phyloP scores from a whole-genome alignment of 306 rosid species.

The Ochetophila trinervis region DNA sequence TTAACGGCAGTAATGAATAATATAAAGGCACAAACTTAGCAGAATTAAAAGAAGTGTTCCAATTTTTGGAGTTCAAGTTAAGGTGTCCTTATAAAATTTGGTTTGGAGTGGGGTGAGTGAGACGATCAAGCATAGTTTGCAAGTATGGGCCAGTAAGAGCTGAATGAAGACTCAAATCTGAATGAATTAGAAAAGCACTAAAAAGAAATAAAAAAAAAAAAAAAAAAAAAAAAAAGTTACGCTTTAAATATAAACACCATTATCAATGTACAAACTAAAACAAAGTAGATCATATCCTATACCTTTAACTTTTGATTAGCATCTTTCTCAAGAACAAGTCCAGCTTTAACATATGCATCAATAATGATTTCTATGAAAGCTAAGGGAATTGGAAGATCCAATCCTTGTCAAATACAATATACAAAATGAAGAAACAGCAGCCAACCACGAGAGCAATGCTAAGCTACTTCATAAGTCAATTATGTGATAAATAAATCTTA shows the following conservation, averaged over 20 bases:
- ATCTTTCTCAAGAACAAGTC: constrained; percentile 82
- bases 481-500: neutral
- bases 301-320: constrained; percentile 68
- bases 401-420: neutral
- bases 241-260: neutral
- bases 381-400: constrained; percentile 35
- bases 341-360: constrained; percentile 77
- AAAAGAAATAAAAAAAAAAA: too few species aligned
- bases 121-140: too few species aligned
- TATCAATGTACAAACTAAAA: neutral
- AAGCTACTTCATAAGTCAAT: too few species aligned
- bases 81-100: too few species aligned
- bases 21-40: constrained; percentile 1
- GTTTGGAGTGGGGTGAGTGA: too few species aligned
- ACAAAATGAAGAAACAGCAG: neutral
- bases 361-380: constrained; percentile 61
- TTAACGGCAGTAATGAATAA: neutral
- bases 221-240: neutral
- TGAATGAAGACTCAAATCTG: too few species aligned
- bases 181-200: neutral
- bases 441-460: neutral
- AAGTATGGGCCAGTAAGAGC: too few species aligned
- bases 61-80: too few species aligned
- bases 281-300: constrained; percentile 9
- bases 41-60: neutral